Conservation (phyloP, 2,329 filamentous ascomycete species). For the Fusarium sp. region DNA sequence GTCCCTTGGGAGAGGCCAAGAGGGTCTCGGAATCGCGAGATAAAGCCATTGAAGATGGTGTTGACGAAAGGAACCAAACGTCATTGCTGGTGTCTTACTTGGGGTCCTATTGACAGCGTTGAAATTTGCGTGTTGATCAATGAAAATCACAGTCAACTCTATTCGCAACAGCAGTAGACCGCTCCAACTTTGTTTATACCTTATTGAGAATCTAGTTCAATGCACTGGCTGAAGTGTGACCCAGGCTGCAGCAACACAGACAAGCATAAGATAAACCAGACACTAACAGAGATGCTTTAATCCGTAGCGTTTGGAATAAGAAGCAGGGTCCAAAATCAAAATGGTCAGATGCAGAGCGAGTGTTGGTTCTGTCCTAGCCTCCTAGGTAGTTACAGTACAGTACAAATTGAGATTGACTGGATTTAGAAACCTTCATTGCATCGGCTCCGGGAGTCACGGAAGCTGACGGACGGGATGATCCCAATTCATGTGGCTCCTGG, state of each 20-base stretch:
- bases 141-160: constrained; percentile 15
- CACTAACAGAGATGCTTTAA: background rate
- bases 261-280: constrained; percentile 4
- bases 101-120: background rate
- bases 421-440: constrained; percentile 14
- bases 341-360: background rate
- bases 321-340: background rate
- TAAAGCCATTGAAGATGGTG: background rate
- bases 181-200: constrained; percentile 25
- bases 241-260: background rate
- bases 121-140: background rate
- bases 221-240: constrained; percentile 8
- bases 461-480: constrained; percentile 9
- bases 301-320: background rate
- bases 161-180: constrained; percentile 13
- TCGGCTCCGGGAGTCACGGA: constrained; percentile 31
- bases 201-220: constrained; percentile 17
- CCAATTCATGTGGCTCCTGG: constrained; percentile 3
- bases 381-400: background rate
- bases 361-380: background rate
- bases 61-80: background rate
- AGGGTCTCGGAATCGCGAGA: background rate
- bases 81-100: background rate
- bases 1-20: background rate
- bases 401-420: background rate